Percentiles rank a stretch among this genome's conserved stretches.
Evolutionary conservation across 1,284 basidiomycete genomes (phyloP).

Genomic region (Fomitopsis betulina): DNA sequence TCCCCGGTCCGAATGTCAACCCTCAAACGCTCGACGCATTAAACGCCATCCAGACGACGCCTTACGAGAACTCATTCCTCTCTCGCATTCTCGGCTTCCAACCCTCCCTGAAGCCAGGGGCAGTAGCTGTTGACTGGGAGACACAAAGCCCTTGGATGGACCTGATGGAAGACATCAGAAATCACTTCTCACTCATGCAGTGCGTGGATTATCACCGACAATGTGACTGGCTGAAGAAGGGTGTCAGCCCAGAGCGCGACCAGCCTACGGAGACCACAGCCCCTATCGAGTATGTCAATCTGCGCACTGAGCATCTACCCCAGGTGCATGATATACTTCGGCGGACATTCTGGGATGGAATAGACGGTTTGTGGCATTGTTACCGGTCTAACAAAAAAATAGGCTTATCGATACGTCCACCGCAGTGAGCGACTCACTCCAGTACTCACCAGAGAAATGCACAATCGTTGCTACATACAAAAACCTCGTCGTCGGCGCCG

Average conservation of each 20-base stretch:
- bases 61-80: constrained; percentile 57
- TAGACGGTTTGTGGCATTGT: constrained; percentile 48
- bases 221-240: background rate
- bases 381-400: background rate
- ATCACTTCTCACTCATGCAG: constrained; percentile 58
- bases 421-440: constrained; percentile 62
- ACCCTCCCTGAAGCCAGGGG: constrained; percentile 5
- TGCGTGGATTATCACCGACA: constrained; percentile 28
- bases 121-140: constrained; percentile 66
- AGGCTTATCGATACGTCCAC: constrained; percentile 1
- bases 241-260: constrained; percentile 48
- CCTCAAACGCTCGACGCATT: constrained; percentile 49
- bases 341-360: constrained; percentile 68
- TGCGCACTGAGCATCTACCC: constrained; percentile 53
- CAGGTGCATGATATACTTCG: constrained; percentile 68
- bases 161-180: constrained; percentile 64
- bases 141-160: constrained; percentile 65
- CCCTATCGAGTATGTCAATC: constrained; percentile 60
- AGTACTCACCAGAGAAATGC: constrained; percentile 61
- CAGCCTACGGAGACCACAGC: constrained; percentile 34
- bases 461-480: constrained; percentile 71
- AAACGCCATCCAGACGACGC: constrained; percentile 51
- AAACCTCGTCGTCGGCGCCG: constrained; percentile 67
- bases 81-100: constrained; percentile 48
- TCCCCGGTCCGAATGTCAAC: constrained; percentile 24